Conservation (phyloP, 805 yeast genomes). For the Pichia occidentalis region DNA sequence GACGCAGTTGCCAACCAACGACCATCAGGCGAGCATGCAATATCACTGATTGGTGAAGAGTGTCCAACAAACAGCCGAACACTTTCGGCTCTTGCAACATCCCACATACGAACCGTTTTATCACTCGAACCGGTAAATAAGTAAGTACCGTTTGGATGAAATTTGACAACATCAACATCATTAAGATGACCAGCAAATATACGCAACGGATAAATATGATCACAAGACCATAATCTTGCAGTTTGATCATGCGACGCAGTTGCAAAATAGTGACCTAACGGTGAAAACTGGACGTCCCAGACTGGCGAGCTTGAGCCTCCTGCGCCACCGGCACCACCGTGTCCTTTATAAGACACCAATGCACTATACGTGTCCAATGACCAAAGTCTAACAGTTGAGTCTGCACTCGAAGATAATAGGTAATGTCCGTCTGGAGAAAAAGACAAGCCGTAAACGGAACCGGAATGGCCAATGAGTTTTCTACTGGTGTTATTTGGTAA, state of each 20-base stretch:
- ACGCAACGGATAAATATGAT: constrained; percentile 91
- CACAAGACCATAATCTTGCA: constrained; percentile 96
- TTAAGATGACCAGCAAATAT: constrained; percentile 96
- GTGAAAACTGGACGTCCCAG: constrained; percentile 95
- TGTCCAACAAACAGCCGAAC: constrained; percentile 92
- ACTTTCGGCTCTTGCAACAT: constrained; percentile 77
- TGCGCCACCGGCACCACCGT: constrained; percentile 27
- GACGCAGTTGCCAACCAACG: constrained; percentile 81
- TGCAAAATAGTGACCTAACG: constrained; percentile 96
- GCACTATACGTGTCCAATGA: constrained; percentile 85
- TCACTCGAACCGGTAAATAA: constrained; percentile 94
- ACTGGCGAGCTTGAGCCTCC: constrained; percentile 64
- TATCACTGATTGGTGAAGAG: constrained; percentile 76
- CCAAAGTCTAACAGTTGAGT: constrained; percentile 90
- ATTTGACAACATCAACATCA: constrained; percentile 91
- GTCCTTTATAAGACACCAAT: constrained; percentile 92
- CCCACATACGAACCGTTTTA: constrained; percentile 98
- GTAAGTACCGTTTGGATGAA: constrained; percentile 95
- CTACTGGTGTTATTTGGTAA: constrained; percentile 31
- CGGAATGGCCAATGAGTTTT: constrained; percentile 83
- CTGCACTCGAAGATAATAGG: constrained; percentile 79
- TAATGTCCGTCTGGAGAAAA: constrained; percentile 88
- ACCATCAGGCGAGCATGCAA: constrained; percentile 95
- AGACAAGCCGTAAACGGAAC: constrained; percentile 84
- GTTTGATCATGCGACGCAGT: constrained; percentile 98